Base-by-base conservation (phyloP, 306 rosid species). In the Amphicarpaea edgeworthii region DNA sequence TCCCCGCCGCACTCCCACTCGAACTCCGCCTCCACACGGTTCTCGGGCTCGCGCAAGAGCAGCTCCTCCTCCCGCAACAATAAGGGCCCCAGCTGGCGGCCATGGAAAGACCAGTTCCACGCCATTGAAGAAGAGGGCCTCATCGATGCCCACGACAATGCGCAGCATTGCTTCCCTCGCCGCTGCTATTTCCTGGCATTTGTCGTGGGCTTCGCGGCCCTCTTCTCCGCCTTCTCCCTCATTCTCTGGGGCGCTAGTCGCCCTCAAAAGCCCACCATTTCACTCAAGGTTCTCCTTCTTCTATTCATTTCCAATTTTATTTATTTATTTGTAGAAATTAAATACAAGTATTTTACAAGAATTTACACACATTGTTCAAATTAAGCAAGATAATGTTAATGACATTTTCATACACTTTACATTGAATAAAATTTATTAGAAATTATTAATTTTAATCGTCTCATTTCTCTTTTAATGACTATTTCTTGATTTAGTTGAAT, bases 1-100 rank as follows among this genome's bases (percentile, higher is more conserved):
- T 95, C 98, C 5, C 98, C 98, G 3, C 98, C 96, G 0, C 97
- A 85, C 78, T 92, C 99, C 6, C 96, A 92, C 64, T 93, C 98
- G 55, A 91, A 91, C 89, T 91, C 98, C 23, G 83, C 98, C 70
- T 95, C 98, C 78, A 92, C 96, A 0, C 83, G 98, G 47, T 94
- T 85, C 83, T 94, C 96, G 6, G 87, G 89, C n/a, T 87, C 97
- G 23, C 86, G 86, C 47, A 77, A 83, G 71, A 70, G 62, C 64
- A 77, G 60, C 30, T 68, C 62, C 1, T 68, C 62, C 1, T 49
- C 88, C 4, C 4, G 5, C 37, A 30, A 30, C 11, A 49, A 58
- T 19, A 84, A 87, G 24, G 83, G 77, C 38, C 64, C 77, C 0
- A n/a, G n/a, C n/a, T 88, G 95, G 91, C 66, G 82, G 58, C 87